A percentile compares a stretch with the other conserved stretches of the same genome.
Conservation (phyloP, 768 basidiomycete genomes). For the Trichaptum fuscoviolaceum region DNA sequence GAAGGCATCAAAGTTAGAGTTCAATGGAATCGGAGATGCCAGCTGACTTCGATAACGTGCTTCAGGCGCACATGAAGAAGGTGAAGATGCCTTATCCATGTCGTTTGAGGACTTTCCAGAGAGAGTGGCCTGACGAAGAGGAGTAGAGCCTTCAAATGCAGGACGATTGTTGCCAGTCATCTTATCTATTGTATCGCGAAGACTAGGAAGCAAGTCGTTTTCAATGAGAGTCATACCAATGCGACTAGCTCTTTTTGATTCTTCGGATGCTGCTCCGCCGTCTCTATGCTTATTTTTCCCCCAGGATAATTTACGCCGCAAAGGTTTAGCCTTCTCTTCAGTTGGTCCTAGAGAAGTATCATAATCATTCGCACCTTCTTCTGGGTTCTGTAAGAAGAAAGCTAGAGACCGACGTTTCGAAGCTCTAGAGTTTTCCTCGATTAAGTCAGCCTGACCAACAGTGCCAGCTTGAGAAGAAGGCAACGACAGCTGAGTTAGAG, state of each 20-base stretch:
- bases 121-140: neutral
- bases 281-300: neutral
- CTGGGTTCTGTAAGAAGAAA: neutral
- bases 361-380: neutral
- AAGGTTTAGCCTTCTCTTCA: neutral
- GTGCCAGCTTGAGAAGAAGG: neutral
- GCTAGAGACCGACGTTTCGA: neutral
- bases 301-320: neutral
- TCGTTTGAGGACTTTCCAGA: neutral
- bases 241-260: neutral
- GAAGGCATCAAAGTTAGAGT: neutral
- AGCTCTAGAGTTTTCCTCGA: neutral
- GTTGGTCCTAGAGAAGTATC: neutral
- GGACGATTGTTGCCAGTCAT: conserved; percentile 43
- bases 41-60: neutral
- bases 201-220: conserved; percentile 58
- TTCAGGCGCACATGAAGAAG: neutral
- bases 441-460: neutral
- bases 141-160: neutral
- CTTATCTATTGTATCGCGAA: conserved; percentile 66
- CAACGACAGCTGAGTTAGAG: neutral
- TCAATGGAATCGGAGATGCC: neutral
- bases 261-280: neutral
- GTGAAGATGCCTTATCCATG: neutral
- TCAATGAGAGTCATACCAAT: conserved; percentile 55